These are phyloP conservation scores for Cladophialophora carrionii DNA, from an alignment of 2,329 filamentous ascomycete genomes.

Conservation along the genomic window DNA sequence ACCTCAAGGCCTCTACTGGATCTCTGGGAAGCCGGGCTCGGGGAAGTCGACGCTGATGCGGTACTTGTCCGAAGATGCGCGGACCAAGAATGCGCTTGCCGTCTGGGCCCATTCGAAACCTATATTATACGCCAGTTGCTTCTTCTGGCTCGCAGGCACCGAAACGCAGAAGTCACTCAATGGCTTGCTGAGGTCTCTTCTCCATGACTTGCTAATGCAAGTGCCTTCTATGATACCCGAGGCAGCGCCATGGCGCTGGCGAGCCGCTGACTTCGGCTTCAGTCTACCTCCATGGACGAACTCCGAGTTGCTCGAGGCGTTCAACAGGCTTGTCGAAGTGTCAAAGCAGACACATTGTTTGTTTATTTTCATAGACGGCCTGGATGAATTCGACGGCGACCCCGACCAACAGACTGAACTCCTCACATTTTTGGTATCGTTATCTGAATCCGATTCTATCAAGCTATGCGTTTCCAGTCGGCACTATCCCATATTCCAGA, in stretches of 20 bases:
- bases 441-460: neutral
- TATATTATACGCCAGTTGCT: neutral
- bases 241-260: neutral
- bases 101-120: neutral
- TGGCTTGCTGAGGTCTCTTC: neutral
- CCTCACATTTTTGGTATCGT: neutral
- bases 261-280: neutral
- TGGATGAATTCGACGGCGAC: neutral
- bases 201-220: neutral
- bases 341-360: neutral
- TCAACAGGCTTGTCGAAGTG: neutral
- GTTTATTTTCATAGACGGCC: neutral
- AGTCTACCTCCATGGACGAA: neutral
- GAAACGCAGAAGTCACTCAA: neutral
- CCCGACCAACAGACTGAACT: neutral
- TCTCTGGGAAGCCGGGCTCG: neutral
- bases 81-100: neutral
- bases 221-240: neutral
- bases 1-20: neutral
- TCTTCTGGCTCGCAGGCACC: slow-evolving; percentile 1
- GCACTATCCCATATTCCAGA: neutral
- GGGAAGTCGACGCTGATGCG: slow-evolving; percentile 1
- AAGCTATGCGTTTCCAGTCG: slow-evolving; percentile 1
- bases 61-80: neutral
- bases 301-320: neutral